Base-by-base conservation (phyloP, 2,329 filamentous ascomycete genomes). In the Claviceps digitariae region DNA sequence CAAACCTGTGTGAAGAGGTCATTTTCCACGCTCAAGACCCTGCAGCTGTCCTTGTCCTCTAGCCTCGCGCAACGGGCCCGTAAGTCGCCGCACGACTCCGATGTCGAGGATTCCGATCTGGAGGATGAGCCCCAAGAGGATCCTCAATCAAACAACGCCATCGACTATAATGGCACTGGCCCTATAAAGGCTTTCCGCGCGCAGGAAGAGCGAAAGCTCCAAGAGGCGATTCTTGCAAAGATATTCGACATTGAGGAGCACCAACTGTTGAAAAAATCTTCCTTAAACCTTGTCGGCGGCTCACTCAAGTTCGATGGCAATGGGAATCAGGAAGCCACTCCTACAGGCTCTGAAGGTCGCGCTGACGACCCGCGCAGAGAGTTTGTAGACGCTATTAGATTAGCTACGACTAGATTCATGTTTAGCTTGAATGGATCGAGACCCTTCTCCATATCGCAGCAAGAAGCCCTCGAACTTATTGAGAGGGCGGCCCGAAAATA, bases 41-140 rank as follows among this genome's bases (percentile, higher is more conserved):
- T 84, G 27, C 72, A 75, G 50, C 64, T 84, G 15, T 84, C 81
- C 4, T 74, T 84, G 54, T 84, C 81, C 0, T 70, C 77, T 36
- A 56, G 58, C 3, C 65, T 83, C 17, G 78, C 78, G 2, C 55
- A 62, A 27, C 64, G 66, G 43, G 64, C 76, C 9, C 64, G 70
- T 31, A 67, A 64, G 48, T 65, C 67, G 1, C 59, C 64, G 9
- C 61, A 63, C 13, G 69, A 71, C 47, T 68, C 67, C 13, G 72
- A 75, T 25, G 62, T 66, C 5, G 73, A 77, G 21, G 74, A 76
- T 50, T 73, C 78, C 6, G 76, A 82, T 55, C 65, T 71, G 29
- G 76, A 82, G 40, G 75, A 80, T 53, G 78, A 81, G 15, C 76
- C 79, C 54, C 71, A 76, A 52, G 69, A 73, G 9, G 62, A 71